Evolutionary conservation across 177 flowering plant species (phyloP).

Genomic region (Vitis hybrid): DNA sequence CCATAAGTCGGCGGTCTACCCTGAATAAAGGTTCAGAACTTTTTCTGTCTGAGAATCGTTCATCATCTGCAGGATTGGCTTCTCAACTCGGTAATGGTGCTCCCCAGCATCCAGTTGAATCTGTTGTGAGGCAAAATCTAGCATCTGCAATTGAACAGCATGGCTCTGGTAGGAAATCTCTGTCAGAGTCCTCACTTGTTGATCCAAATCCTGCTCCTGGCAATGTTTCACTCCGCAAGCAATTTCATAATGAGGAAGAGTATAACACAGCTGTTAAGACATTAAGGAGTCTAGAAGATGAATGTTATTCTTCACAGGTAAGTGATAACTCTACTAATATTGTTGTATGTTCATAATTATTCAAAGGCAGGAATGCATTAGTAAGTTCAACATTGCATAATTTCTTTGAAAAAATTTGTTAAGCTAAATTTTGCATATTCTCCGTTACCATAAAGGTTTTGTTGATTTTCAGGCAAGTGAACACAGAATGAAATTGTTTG

Average conservation of each 20-base stretch:
- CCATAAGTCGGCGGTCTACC: constrained; percentile 41
- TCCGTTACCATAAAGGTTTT: constrained; percentile 1
- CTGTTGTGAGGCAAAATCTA: constrained; percentile 58
- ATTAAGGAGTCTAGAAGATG: constrained; percentile 51
- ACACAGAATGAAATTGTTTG: constrained; percentile 41
- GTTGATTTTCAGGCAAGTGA: constrained; percentile 47
- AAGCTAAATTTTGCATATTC: background rate
- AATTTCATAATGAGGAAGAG: constrained; percentile 59
- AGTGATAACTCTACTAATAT: background rate
- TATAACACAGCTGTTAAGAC: constrained; percentile 25
- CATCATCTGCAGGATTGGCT: constrained; percentile 33
- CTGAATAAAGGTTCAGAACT: constrained; percentile 42
- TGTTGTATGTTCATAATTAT: too few species aligned
- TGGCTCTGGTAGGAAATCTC: constrained; percentile 84
- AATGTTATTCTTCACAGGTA: constrained; percentile 45
- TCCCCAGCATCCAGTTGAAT: constrained; percentile 41
- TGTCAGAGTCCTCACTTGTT: constrained; percentile 56
- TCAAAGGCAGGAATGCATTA: background rate
- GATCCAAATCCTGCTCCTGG: constrained; percentile 52
- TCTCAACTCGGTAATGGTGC: constrained; percentile 39
- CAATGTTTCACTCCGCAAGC: constrained; percentile 71
- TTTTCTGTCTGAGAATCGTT: constrained; percentile 41
- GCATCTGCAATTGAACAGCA: constrained; percentile 77
- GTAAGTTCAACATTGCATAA: background rate
- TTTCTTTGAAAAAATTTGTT: background rate